These are phyloP conservation scores for Cucurbita argyrosperma DNA, from an alignment of 306 rosid species.

Conservation along the genomic window DNA sequence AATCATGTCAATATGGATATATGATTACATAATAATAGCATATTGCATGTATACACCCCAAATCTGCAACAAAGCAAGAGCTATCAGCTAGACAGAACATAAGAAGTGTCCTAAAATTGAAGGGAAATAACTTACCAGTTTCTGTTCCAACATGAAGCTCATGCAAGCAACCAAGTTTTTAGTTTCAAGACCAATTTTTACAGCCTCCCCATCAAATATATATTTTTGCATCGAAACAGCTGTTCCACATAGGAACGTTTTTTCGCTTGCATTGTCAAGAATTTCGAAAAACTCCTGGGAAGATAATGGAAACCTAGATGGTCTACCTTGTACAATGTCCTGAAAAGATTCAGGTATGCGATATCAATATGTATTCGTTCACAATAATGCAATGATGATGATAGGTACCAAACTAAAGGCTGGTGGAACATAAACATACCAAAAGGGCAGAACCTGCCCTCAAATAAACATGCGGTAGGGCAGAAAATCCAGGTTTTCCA, in stretches of 20 bases:
- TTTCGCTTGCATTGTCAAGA: slow-evolving; percentile 82
- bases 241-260: slow-evolving; percentile 57
- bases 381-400: neutral
- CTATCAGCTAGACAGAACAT: neutral
- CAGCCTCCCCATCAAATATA: slow-evolving; percentile 66
- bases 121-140: slow-evolving; percentile 32
- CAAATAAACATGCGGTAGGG: slow-evolving; percentile 50
- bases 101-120: neutral
- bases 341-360: slow-evolving; percentile 18
- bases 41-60: neutral
- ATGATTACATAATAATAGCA: neutral
- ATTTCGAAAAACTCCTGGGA: slow-evolving; percentile 49
- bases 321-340: slow-evolving; percentile 60
- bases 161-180: slow-evolving; percentile 67
- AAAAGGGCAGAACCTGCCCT: slow-evolving; percentile 76
- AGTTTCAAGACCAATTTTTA: slow-evolving; percentile 57
- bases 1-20: neutral
- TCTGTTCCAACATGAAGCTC: slow-evolving; percentile 75
- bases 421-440: slow-evolving; percentile 32
- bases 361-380: slow-evolving; percentile 3
- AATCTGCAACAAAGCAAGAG: neutral
- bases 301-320: slow-evolving; percentile 45
- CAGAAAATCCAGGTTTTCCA: slow-evolving; percentile 37
- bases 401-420: slow-evolving; percentile 4
- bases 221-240: slow-evolving; percentile 50